Percentiles rank a stretch among this genome's conserved stretches.
Evolutionary conservation across 1,284 basidiomycete genomes (phyloP).

Genomic region (Somion occarium): DNA sequence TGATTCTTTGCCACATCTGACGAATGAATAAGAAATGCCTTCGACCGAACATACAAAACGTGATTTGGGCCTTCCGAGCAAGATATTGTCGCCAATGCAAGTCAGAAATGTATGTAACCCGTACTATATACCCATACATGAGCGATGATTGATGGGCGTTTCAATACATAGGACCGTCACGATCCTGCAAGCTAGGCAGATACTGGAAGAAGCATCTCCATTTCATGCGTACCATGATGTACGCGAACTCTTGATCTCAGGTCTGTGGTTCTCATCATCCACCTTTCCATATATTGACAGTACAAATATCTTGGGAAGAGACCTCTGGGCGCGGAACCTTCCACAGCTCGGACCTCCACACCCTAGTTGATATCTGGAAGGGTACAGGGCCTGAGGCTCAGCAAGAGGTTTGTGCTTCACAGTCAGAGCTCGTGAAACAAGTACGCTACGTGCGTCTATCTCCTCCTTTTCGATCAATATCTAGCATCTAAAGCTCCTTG

Average conservation of each 20-base stretch:
- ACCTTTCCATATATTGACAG: background rate
- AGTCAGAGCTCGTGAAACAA: background rate
- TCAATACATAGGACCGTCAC: background rate
- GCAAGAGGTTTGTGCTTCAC: background rate
- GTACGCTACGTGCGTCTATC: background rate
- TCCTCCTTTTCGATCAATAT: background rate
- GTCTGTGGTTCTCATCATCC: no score
- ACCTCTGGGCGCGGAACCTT: background rate
- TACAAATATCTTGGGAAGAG: background rate
- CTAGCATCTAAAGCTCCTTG: background rate
- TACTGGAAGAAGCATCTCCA: background rate
- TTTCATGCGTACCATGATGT: background rate
- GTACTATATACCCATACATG: background rate
- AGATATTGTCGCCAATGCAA: background rate
- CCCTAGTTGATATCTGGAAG: background rate
- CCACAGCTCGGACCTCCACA: background rate
- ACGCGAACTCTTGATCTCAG: background rate
- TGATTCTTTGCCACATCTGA: background rate
- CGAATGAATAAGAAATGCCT: background rate
- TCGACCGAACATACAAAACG: background rate
- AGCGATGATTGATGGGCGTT: background rate
- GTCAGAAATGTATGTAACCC: background rate
- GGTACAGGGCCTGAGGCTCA: background rate
- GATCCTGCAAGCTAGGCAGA: background rate
- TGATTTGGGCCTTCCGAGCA: background rate